phyloP scores from a whole-genome alignment of 768 basidiomycete species.

The Lactifluus rugatus region DNA sequence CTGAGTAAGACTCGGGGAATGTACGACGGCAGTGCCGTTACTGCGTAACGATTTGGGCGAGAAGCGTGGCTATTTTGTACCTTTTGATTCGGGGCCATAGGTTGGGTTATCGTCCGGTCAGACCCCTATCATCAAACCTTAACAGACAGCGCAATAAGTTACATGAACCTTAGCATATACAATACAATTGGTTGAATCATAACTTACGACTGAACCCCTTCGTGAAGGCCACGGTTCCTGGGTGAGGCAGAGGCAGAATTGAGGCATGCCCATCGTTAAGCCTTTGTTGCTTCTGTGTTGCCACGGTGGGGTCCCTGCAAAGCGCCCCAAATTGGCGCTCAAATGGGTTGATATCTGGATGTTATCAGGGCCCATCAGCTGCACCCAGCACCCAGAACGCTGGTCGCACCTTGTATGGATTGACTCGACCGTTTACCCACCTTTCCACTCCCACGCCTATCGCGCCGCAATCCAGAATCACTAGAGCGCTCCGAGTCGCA shows the following conservation, averaged over 20 bases:
- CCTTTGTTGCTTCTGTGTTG: too few relatives aligned
- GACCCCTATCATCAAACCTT: neutral
- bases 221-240: too few relatives aligned
- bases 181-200: too few relatives aligned
- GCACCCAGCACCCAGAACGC: neutral
- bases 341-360: neutral
- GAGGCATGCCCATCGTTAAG: neutral
- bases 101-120: neutral
- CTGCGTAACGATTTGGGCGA: neutral
- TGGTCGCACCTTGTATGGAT: neutral
- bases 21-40: neutral
- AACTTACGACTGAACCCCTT: too few relatives aligned
- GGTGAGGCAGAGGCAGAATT: neutral
- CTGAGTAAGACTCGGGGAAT: neutral
- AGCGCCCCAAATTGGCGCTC: neutral
- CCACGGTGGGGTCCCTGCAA: neutral
- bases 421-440: neutral
- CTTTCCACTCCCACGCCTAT: neutral
- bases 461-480: neutral
- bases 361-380: neutral
- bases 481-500: too few relatives aligned
- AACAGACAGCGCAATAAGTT: neutral
- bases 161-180: too few relatives aligned
- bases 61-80: neutral
- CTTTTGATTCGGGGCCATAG: neutral